A percentile compares a stretch with the other conserved stretches of the same genome.
Evolutionary conservation across 2,329 filamentous ascomycete genomes (phyloP).

Genomic region (Aspergillus tubingensis): DNA sequence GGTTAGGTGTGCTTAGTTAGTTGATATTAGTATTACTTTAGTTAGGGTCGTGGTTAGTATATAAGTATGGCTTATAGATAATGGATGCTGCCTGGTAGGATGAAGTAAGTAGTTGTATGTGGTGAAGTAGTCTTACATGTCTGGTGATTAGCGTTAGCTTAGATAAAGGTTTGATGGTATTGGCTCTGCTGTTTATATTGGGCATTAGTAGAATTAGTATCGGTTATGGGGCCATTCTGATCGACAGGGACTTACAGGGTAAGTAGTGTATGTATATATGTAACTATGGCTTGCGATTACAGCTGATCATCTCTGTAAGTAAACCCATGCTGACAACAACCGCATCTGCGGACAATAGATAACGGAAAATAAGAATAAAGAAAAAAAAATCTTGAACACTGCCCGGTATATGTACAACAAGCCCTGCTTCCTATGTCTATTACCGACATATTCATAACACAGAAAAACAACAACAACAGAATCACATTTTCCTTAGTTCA

Average conservation of each 20-base stretch:
- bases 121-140: no score
- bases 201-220: no score
- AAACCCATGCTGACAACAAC: no score
- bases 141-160: background rate
- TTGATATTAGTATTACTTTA: no score
- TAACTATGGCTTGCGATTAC: background rate
- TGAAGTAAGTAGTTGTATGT: no score
- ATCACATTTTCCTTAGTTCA: constrained; percentile 16
- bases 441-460: constrained; percentile 24
- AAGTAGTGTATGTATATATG: background rate
- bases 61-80: no score
- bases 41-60: no score
- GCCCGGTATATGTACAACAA: constrained; percentile 40
- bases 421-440: constrained; percentile 28
- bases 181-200: background rate
- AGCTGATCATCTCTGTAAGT: background rate
- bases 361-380: constrained; percentile 21
- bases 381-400: constrained; percentile 26
- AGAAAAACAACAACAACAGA: constrained; percentile 12
- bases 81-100: no score
- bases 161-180: constrained; percentile 3
- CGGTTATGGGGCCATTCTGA: background rate
- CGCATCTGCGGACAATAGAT: background rate
- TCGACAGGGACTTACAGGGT: background rate
- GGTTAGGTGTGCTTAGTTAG: constrained; percentile 5